Conservation (phyloP, 805 yeast species). For the Saccharomycopsis sp. region DNA sequence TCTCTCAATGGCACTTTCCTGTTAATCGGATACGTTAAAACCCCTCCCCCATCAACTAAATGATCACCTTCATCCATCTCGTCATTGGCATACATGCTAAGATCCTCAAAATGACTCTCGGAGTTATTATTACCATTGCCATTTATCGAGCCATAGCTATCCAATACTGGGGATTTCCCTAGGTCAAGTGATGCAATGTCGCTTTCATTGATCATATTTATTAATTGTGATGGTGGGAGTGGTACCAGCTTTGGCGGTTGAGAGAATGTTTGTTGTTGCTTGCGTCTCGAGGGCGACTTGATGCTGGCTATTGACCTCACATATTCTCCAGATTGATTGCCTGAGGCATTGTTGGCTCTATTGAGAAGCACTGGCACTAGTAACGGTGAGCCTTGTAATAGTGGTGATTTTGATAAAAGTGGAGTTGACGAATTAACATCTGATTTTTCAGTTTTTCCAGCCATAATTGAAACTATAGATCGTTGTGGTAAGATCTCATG, state of each 20-base stretch:
- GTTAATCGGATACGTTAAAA: neutral
- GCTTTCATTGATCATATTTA: neutral
- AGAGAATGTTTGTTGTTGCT: too few relatives aligned
- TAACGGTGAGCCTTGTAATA: neutral
- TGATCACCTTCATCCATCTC: neutral
- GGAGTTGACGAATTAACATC: too few relatives aligned
- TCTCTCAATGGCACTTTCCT: slow-evolving; percentile 22
- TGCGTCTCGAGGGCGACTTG: slow-evolving; percentile 3
- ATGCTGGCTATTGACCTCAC: slow-evolving; percentile 5
- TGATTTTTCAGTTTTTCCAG: too few relatives aligned
- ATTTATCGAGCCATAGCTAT: neutral
- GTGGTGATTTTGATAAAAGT: too few relatives aligned
- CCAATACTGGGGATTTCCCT: neutral
- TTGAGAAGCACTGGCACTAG: neutral
- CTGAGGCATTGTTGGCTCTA: neutral
- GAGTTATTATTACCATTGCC: neutral
- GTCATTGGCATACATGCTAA: neutral
- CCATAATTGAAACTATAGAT: too few relatives aligned
- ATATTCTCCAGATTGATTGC: neutral
- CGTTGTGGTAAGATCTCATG: too few relatives aligned
- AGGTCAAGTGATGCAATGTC: neutral
- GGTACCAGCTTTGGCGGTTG: too few relatives aligned
- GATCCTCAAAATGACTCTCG: neutral
- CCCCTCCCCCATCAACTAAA: neutral
- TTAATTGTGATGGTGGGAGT: neutral